A percentile compares a stretch with the other conserved stretches of the same genome.
Conservation (phyloP, 352 stramenopile species). For the Phytophthora sansomeana region DNA sequence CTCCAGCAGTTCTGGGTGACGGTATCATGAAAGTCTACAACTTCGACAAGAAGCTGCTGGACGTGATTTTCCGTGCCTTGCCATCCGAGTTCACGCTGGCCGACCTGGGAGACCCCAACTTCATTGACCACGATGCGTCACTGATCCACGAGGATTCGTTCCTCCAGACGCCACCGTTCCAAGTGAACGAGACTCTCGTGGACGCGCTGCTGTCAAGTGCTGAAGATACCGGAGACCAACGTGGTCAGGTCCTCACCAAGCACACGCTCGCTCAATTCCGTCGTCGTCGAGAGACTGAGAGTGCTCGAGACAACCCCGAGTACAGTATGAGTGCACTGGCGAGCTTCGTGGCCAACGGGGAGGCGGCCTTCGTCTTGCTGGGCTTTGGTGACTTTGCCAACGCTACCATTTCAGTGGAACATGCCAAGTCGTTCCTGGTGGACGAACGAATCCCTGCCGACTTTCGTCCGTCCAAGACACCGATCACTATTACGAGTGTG, state of each 20-base stretch:
- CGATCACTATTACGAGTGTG: slow-evolving; percentile 47
- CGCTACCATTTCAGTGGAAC: slow-evolving; percentile 50
- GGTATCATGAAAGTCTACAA: slow-evolving; percentile 62
- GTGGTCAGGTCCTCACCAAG: slow-evolving; percentile 46
- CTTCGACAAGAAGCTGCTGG: slow-evolving; percentile 38
- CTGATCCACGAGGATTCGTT: slow-evolving; percentile 66
- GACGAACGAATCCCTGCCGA: slow-evolving; percentile 55
- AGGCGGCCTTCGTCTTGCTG: slow-evolving; percentile 57
- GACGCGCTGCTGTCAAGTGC: slow-evolving; percentile 49
- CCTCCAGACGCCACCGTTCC: slow-evolving; percentile 49
- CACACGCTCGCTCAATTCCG: slow-evolving; percentile 50
- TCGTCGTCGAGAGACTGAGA: slow-evolving; percentile 49
- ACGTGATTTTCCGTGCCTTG: slow-evolving; percentile 27
- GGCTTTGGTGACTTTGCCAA: slow-evolving; percentile 52
- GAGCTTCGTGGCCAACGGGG: slow-evolving; percentile 52
- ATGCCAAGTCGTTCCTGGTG: slow-evolving; percentile 56
- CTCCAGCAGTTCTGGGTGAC: slow-evolving; percentile 41
- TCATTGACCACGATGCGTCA: slow-evolving; percentile 77
- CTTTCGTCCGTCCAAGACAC: slow-evolving; percentile 44
- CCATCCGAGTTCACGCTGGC: slow-evolving; percentile 46
- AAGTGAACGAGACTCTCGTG: slow-evolving; percentile 58
- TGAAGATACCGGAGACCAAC: slow-evolving; percentile 12
- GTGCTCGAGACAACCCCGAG: slow-evolving; percentile 41
- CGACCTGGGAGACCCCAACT: slow-evolving; percentile 58
- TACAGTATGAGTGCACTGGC: slow-evolving; percentile 56